phyloP scores from a whole-genome alignment of 148 eudicot genomes.

The Fagopyrum tataricum region DNA sequence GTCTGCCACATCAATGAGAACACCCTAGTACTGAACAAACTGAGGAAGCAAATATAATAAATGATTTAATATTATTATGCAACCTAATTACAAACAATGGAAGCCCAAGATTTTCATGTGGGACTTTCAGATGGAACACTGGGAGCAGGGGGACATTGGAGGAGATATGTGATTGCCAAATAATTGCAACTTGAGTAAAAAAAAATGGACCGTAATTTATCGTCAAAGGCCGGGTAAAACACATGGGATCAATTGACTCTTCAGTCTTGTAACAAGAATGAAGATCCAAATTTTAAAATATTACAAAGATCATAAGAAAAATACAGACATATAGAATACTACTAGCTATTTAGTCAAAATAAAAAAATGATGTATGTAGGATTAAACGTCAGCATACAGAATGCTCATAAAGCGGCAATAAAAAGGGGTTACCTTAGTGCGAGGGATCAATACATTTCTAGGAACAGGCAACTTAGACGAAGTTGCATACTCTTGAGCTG shows the following conservation, averaged over 20 bases:
- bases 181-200: neutral
- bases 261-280: neutral
- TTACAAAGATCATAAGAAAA: neutral
- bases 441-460: slow-evolving; percentile 81
- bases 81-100: neutral
- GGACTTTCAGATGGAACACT: neutral
- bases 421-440: slow-evolving; percentile 60
- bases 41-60: neutral
- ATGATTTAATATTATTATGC: neutral
- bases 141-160: neutral
- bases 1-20: slow-evolving; percentile 5
- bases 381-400: neutral
- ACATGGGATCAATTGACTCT: neutral
- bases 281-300: neutral
- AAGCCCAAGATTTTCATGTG: neutral
- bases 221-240: neutral
- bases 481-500: slow-evolving; percentile 95
- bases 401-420: neutral
- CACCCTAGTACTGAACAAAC: neutral
- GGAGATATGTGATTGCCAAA: neutral
- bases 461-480: slow-evolving; percentile 47
- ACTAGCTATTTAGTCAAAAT: neutral
- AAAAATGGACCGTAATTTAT: neutral
- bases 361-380: neutral
- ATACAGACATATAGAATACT: neutral